A percentile compares a stretch with the other conserved stretches of the same genome.
Evolutionary conservation across 495 filamentous ascomycete species (phyloP).

Genomic region (Penicillium macrosclerotiorum): DNA sequence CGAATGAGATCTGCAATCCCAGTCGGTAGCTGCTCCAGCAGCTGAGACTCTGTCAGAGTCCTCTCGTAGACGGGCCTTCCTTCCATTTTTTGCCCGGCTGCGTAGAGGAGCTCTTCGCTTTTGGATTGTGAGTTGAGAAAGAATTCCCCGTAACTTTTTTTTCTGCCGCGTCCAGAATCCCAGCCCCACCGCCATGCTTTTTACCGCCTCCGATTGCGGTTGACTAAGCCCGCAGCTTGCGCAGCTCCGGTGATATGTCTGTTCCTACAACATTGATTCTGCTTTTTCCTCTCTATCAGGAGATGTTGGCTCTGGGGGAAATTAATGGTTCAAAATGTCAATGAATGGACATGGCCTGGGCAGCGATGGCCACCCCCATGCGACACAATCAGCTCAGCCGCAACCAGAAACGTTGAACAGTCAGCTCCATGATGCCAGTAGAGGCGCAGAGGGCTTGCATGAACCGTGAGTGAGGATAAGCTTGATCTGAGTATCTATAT

Average conservation of each 20-base stretch:
- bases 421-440: slow-evolving; percentile 17
- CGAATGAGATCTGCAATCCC: slow-evolving; percentile 65
- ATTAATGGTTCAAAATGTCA: slow-evolving; percentile 28
- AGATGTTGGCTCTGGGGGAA: slow-evolving; percentile 17
- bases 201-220: slow-evolving; percentile 31
- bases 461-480: slow-evolving; percentile 41
- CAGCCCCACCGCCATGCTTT: slow-evolving; percentile 26
- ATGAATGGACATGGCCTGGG: slow-evolving; percentile 21
- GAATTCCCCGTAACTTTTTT: slow-evolving; percentile 36
- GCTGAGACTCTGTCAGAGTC: slow-evolving; percentile 43
- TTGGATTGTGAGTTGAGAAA: slow-evolving; percentile 22
- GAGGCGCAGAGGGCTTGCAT: slow-evolving; percentile 43
- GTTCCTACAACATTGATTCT: neutral
- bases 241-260: slow-evolving; percentile 17
- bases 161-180: slow-evolving; percentile 37
- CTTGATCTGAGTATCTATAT: neutral
- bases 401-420: slow-evolving; percentile 8
- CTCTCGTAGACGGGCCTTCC: slow-evolving; percentile 44
- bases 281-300: neutral
- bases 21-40: slow-evolving; percentile 56
- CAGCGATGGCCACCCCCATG: slow-evolving; percentile 11
- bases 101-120: slow-evolving; percentile 35
- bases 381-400: slow-evolving; percentile 10
- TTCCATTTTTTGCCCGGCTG: slow-evolving; percentile 41
- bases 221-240: slow-evolving; percentile 29